phyloP scores from a whole-genome alignment of 306 rosid genomes.

The Lathyrus tuberosus region DNA sequence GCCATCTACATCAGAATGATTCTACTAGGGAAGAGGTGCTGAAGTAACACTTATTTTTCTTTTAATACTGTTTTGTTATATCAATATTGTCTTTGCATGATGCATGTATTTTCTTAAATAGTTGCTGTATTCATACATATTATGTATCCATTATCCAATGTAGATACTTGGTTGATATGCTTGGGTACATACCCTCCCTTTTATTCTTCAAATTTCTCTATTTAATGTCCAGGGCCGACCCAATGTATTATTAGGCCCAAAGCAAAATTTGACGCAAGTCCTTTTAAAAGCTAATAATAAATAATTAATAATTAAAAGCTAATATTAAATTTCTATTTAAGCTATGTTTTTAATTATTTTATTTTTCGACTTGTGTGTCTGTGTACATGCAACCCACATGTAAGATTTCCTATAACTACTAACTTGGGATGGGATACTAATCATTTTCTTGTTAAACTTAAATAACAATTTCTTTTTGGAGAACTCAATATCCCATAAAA shows the following conservation, averaged over 20 bases:
- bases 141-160: neutral
- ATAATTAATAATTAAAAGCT: too few relatives aligned
- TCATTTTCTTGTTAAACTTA: slow-evolving; percentile 8
- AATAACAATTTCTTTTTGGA: neutral
- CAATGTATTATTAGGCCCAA: neutral
- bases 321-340: neutral
- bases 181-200: neutral
- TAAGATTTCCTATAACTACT: slow-evolving; percentile 1
- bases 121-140: neutral
- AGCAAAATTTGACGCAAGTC: neutral
- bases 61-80: slow-evolving; percentile 20
- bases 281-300: neutral
- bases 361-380: neutral
- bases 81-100: slow-evolving; percentile 18
- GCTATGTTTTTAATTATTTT: neutral
- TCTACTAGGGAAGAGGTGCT: slow-evolving; percentile 70
- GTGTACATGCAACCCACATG: neutral
- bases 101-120: slow-evolving; percentile 19
- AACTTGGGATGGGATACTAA: neutral
- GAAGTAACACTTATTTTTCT: slow-evolving; percentile 35
- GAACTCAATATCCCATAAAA: neutral
- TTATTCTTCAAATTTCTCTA: neutral
- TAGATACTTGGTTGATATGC: slow-evolving; percentile 18
- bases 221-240: slow-evolving; percentile 1
- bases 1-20: slow-evolving; percentile 81